These are phyloP conservation scores for Epichloe brachyelytri DNA, from an alignment of 2,329 filamentous ascomycete genomes.

Conservation along the genomic window DNA sequence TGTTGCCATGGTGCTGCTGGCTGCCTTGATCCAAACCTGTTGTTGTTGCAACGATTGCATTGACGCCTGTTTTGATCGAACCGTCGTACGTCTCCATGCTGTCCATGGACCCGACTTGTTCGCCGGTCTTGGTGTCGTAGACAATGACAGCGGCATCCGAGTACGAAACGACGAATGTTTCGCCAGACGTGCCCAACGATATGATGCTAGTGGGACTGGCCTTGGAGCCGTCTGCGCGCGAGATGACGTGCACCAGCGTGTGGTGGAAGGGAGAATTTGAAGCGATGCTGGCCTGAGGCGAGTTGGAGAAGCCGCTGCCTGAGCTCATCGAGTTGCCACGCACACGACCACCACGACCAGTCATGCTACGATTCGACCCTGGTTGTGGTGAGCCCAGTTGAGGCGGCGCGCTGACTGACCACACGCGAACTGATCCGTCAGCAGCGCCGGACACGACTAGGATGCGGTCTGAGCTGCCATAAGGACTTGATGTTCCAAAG, in stretches of 20 bases:
- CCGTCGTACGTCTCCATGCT: slow-evolving; percentile 90
- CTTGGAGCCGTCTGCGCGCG: slow-evolving; percentile 48
- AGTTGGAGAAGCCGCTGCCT: slow-evolving; percentile 80
- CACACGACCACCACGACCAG: slow-evolving; percentile 55
- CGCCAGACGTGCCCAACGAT: slow-evolving; percentile 69
- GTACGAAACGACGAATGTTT: slow-evolving; percentile 88
- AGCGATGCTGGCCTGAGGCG: slow-evolving; percentile 77
- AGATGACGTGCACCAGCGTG: slow-evolving; percentile 77
- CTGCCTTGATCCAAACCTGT: slow-evolving; percentile 59
- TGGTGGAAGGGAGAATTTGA: slow-evolving; percentile 79
- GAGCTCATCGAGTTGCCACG: slow-evolving; percentile 89
- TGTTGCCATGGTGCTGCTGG: slow-evolving; percentile 42
- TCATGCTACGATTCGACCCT: slow-evolving; percentile 43
- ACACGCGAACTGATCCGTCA: slow-evolving; percentile 83
- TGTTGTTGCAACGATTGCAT: slow-evolving; percentile 79
- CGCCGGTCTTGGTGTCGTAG: slow-evolving; percentile 83
- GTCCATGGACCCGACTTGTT: slow-evolving; percentile 86
- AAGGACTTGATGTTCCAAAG: slow-evolving; percentile 62
- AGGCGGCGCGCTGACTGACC: slow-evolving; percentile 86
- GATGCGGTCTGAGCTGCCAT: slow-evolving; percentile 73
- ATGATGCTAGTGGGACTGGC: slow-evolving; percentile 84
- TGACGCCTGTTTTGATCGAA: slow-evolving; percentile 66
- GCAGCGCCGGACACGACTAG: slow-evolving; percentile 84
- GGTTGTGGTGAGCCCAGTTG: slow-evolving; percentile 72
- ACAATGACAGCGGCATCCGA: slow-evolving; percentile 81